phyloP scores from a whole-genome alignment of 2,329 filamentous ascomycete species.

The Fusarium austroafricanum region DNA sequence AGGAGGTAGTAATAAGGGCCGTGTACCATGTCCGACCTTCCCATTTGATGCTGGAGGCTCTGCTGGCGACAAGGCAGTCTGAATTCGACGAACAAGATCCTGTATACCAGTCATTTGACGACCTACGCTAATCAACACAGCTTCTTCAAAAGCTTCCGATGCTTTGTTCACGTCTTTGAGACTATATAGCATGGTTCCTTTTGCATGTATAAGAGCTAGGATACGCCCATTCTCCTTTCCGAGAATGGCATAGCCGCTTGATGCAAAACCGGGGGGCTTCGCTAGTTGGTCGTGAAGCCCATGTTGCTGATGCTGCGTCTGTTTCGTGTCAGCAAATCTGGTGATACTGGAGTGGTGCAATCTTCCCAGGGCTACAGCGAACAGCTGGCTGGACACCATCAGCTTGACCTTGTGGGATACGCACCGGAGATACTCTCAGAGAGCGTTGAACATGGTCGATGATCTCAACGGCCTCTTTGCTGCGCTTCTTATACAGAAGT shows the following conservation, averaged over 20 bases:
- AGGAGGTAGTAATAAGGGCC: conserved; percentile 82
- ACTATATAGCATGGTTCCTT: conserved; percentile 97
- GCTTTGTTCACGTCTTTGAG: conserved; percentile 84
- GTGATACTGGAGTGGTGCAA: conserved; percentile 11
- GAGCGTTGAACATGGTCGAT: conserved; percentile 86
- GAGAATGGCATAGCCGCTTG: conserved; percentile 80
- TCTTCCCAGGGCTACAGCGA: conserved; percentile 20
- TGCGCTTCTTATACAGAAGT: conserved; percentile 84
- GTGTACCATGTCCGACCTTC: conserved; percentile 18
- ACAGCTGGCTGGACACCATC: conserved; percentile 4
- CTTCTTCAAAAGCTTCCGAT: conserved; percentile 92
- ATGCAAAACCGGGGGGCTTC: conserved; percentile 47
- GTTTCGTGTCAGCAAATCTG: conserved; percentile 40
- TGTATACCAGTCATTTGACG: conserved; percentile 76
- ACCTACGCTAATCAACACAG: conserved; percentile 88
- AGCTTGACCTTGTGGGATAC: conserved; percentile 13
- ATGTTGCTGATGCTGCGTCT: conserved; percentile 42
- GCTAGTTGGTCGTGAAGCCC: conserved; percentile 33
- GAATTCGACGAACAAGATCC: conserved; percentile 81
- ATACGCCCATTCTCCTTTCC: conserved; percentile 92
- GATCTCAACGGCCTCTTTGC: conserved; percentile 85
- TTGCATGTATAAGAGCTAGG: conserved; percentile 92
- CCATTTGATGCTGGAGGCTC: conserved; percentile 23
- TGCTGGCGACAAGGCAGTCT: conserved; percentile 70
- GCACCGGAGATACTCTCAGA: conserved; percentile 61